Percentiles rank a stretch among this genome's conserved stretches.
These are phyloP conservation scores for Diaporthe velutina DNA, from an alignment of 2,329 filamentous ascomycete genomes.

Conservation along the genomic window DNA sequence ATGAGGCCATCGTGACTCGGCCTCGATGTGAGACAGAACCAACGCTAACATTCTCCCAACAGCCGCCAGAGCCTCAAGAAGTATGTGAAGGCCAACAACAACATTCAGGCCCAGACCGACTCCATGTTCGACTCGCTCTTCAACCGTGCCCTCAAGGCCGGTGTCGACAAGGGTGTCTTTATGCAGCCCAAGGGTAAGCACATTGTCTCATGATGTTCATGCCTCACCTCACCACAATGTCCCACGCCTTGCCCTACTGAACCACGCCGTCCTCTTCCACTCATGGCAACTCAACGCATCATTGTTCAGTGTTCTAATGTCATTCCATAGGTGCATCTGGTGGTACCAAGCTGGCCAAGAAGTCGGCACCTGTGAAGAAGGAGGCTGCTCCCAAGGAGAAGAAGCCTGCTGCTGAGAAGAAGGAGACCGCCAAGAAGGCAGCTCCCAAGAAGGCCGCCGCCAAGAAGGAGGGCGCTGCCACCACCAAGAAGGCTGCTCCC, in stretches of 20 bases:
- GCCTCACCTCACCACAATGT: background rate
- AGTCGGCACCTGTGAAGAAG: conserved; percentile 50
- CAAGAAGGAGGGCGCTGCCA: conserved; percentile 51
- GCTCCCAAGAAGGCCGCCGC: conserved; percentile 49
- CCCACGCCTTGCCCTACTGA: background rate
- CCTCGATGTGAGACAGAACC: conserved; percentile 24
- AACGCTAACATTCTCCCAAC: conserved; percentile 47
- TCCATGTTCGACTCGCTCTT: conserved; percentile 79
- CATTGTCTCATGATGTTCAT: conserved; percentile 48
- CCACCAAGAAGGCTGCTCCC: conserved; percentile 59
- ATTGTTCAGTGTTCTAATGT: background rate
- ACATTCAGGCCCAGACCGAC: conserved; percentile 55
- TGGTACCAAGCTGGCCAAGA: conserved; percentile 84
- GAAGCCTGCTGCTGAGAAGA: conserved; percentile 49
- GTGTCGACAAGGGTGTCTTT: conserved; percentile 89
- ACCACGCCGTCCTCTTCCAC: background rate
- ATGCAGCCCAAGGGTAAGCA: conserved; percentile 86
- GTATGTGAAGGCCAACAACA: conserved; percentile 70
- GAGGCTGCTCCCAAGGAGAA: conserved; percentile 47
- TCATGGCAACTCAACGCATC: background rate
- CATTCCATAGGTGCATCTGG: conserved; percentile 77
- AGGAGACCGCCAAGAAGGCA: conserved; percentile 52
- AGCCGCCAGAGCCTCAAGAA: conserved; percentile 73
- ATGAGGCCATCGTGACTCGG: conserved; percentile 39
- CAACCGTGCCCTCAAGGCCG: conserved; percentile 85